Percentiles rank a stretch among this genome's conserved stretches.
Evolutionary conservation across 345 rosid genomes (phyloP).

Genomic region (Luvunga scandens): DNA sequence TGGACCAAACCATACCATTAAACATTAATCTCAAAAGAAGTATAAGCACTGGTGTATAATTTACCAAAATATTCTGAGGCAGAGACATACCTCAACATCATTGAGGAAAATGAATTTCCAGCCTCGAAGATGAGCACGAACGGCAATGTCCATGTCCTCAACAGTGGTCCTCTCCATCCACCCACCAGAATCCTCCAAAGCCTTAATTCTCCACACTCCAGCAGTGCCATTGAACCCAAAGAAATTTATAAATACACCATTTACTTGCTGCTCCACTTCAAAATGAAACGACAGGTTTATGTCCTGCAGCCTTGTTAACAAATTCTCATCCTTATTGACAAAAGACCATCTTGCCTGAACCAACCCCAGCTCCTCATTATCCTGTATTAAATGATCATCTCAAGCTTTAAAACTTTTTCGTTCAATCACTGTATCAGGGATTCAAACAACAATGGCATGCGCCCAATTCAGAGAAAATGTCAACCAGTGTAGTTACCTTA

Average conservation of each 20-base stretch:
- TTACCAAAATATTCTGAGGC: not conserved
- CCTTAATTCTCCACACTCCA: constrained; percentile 94
- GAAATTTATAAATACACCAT: constrained; percentile 75
- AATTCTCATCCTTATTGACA: constrained; percentile 89
- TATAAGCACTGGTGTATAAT: not conserved
- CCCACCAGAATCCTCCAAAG: constrained; percentile 92
- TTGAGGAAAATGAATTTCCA: constrained; percentile 90
- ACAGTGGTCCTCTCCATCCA: constrained; percentile 98
- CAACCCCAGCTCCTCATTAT: constrained; percentile 71
- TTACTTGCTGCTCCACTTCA: constrained; percentile 96
- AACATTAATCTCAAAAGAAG: constrained; percentile 3
- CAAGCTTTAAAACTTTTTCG: not conserved
- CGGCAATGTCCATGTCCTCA: constrained; percentile 98
- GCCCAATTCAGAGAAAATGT: no score
- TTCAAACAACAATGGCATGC: no score
- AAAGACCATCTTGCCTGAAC: constrained; percentile 98
- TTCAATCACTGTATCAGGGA: not conserved
- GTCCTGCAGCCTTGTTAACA: constrained; percentile 83
- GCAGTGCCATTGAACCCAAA: constrained; percentile 97
- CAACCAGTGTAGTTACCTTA: constrained; percentile 40
- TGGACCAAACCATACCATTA: not conserved
- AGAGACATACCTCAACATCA: constrained; percentile 70
- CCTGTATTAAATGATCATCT: constrained; percentile 37
- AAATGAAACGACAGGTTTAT: constrained; percentile 88
- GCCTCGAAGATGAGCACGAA: constrained; percentile 90